A percentile compares a stretch with the other conserved stretches of the same genome.
phyloP scores from a whole-genome alignment of 768 basidiomycete genomes.

The Calocybe indica region DNA sequence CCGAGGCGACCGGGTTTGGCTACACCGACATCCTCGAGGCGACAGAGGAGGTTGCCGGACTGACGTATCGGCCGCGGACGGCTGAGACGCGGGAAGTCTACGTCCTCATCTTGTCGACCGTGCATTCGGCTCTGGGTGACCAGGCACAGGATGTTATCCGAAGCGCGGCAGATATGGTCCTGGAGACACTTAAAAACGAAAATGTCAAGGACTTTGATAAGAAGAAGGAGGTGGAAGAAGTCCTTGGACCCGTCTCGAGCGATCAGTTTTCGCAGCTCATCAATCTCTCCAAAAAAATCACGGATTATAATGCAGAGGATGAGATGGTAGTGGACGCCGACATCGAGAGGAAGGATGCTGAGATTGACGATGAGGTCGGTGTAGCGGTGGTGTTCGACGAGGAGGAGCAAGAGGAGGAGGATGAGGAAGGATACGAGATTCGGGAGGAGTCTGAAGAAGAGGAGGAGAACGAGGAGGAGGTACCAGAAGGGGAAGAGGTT shows the following conservation, averaged over 20 bases:
- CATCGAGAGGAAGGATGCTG: slow-evolving; percentile 74
- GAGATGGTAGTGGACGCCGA: slow-evolving; percentile 75
- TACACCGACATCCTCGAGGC: slow-evolving; percentile 92
- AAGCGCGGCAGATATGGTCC: slow-evolving; percentile 87
- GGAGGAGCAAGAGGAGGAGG: slow-evolving; percentile 92
- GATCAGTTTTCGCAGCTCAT: slow-evolving; percentile 83
- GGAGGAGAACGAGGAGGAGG: slow-evolving; percentile 55
- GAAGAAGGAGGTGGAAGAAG: slow-evolving; percentile 86
- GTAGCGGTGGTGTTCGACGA: slow-evolving; percentile 98
- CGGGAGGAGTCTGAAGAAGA: slow-evolving; percentile 77
- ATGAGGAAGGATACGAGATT: slow-evolving; percentile 85
- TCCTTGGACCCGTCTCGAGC: slow-evolving; percentile 56
- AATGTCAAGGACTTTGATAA: slow-evolving; percentile 93
- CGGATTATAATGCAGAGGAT: slow-evolving; percentile 90
- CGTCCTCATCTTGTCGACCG: slow-evolving; percentile 79
- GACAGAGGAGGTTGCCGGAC: slow-evolving; percentile 88
- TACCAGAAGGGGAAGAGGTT: slow-evolving; percentile 35
- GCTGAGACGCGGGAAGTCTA: slow-evolving; percentile 94
- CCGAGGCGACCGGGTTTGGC: slow-evolving; percentile 64
- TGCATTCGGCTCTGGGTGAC: slow-evolving; percentile 84
- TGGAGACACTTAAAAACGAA: slow-evolving; percentile 87
- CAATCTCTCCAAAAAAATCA: slow-evolving; percentile 87
- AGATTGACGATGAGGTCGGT: slow-evolving; percentile 94
- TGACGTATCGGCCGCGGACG: slow-evolving; percentile 89
- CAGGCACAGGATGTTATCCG: slow-evolving; percentile 95